phyloP scores from a whole-genome alignment of 192 early-diverging fungal species.

The Linnemannia exigua region DNA sequence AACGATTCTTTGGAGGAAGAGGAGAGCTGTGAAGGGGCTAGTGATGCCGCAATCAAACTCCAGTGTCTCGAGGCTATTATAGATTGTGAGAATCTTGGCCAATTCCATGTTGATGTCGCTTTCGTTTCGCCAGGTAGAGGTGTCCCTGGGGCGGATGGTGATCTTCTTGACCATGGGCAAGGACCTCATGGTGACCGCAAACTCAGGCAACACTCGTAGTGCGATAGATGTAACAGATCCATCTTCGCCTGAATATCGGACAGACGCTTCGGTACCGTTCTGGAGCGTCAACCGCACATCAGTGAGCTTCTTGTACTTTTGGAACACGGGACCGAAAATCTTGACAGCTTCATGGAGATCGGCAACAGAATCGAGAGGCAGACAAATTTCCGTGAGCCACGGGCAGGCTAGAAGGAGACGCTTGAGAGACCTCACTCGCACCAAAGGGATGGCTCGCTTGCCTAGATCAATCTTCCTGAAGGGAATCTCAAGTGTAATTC shows the following conservation, averaged over 20 bases:
- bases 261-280: neutral
- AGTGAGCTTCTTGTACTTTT: neutral
- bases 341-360: neutral
- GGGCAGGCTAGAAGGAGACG: neutral
- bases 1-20: neutral
- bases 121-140: neutral
- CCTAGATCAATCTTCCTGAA: neutral
- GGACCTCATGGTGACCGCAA: neutral
- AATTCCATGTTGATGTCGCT: neutral
- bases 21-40: neutral
- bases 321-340: neutral
- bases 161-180: neutral
- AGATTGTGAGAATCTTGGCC: neutral
- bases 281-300: neutral
- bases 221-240: neutral
- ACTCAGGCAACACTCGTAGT: neutral
- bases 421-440: neutral
- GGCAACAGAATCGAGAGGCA: neutral
- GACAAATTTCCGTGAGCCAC: neutral
- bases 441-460: neutral
- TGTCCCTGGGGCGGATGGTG: neutral
- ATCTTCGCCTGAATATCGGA: neutral
- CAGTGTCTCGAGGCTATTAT: neutral
- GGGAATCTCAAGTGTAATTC: neutral
- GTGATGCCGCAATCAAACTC: neutral